Percentiles rank a stretch among this genome's conserved stretches.
Conservation (phyloP, 345 rosid genomes). For the Eucalyptus leucophloia region DNA sequence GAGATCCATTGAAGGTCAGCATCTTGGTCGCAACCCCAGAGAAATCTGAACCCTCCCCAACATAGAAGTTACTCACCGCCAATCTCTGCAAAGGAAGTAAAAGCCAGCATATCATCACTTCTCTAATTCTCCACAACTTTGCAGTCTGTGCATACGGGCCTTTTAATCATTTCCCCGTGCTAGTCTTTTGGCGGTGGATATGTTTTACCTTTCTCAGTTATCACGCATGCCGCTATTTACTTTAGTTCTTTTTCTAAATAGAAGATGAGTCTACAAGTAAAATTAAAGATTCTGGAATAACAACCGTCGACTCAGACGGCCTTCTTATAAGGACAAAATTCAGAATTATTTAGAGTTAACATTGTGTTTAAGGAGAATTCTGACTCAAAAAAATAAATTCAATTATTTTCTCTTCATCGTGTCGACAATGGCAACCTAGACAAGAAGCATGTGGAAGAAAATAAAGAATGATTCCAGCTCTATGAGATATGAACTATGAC, state of each 20-base stretch:
- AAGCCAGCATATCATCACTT: neutral
- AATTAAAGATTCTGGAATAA: neutral
- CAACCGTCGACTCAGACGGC: neutral
- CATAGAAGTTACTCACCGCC: slow-evolving; percentile 35
- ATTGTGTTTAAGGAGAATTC: neutral
- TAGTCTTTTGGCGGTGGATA: neutral
- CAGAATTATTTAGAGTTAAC: neutral
- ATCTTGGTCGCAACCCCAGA: slow-evolving; percentile 66
- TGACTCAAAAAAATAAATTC: neutral
- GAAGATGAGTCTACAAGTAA: neutral
- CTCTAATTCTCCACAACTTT: neutral
- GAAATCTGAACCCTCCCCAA: slow-evolving; percentile 65
- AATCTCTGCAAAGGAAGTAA: slow-evolving; percentile 43
- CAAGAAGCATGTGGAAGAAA: neutral
- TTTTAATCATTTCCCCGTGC: neutral
- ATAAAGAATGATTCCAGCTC: neutral
- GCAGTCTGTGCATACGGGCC: neutral
- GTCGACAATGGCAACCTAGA: neutral
- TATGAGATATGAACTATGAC: neutral
- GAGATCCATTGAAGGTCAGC: slow-evolving; percentile 53
- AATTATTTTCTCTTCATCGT: neutral
- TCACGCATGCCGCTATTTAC: neutral
- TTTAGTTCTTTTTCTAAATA: neutral
- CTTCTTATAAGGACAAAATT: neutral
- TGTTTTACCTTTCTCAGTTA: neutral